Evolutionary conservation across 192 early-diverging fungal genomes (phyloP), one percentile per base, ranked within the genome.

Genomic region (Coemansia sp.): DNA sequence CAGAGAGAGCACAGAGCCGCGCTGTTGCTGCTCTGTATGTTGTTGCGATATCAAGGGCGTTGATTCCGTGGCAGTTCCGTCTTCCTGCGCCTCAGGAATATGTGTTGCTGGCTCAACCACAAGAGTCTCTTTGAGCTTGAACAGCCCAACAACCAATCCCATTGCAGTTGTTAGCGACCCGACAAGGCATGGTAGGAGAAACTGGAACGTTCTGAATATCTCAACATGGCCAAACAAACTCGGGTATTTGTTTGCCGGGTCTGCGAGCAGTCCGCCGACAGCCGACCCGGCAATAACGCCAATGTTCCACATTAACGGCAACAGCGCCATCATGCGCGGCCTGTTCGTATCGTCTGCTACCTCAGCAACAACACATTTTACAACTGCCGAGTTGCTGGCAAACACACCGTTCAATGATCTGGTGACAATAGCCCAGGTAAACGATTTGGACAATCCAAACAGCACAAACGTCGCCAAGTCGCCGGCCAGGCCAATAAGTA

Each of bases 281-380:
- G 87, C 72, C 1, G 90, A 86, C 6, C 91, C 89, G 64, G 69
- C 67, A 35, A 83, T 74, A 19, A 70, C 62, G n/a, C 86, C 86
- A 25, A 87, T 65, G 33, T 84, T 86, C 83, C 88, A 87, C 3
- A 75, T 73, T 19, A 88, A 83, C 8, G 87, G 88, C 70, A 89
- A 85, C 14, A 92, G 29, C 12, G 84, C 75, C 62, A 92, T 93
- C 19, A 86, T 87, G 18, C 83, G 76, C 14, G 84, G 67, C 56
- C 86, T 84, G 69, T 93, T 95, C 2, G 87, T 85, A 0, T 77
- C 56, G 58, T 93, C 91, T 18, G 91, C 87, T 24, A 95, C 83
- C 73, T 95, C 93, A 1, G 87, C 88, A 24, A 93, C 62, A 28
- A 92, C 83, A n/a, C 86, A 87, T 56, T 92, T 91, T 30, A 87